These are phyloP conservation scores for Aspergillus pseudoviridinutans DNA, from an alignment of 2,329 filamentous ascomycete species.

Conservation along the genomic window DNA sequence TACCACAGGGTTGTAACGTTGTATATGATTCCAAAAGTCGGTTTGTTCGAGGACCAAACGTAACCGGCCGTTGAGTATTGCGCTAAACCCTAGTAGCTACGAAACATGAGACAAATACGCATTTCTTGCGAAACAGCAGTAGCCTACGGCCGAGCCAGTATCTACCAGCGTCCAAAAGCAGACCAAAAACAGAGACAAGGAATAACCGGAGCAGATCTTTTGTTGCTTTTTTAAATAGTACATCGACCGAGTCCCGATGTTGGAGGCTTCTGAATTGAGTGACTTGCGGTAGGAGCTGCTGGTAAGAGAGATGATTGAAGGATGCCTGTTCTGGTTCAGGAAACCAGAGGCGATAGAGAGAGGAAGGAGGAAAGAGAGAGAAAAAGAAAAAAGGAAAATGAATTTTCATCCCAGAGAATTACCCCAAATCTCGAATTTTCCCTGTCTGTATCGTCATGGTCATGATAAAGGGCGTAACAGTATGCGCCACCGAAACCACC, in stretches of 20 bases:
- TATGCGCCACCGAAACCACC: conserved; percentile 1
- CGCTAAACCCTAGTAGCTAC: background rate
- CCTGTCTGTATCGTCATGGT: conserved; percentile 8
- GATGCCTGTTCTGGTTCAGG: background rate
- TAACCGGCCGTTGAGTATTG: too few species aligned
- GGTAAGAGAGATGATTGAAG: background rate
- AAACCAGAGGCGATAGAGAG: background rate
- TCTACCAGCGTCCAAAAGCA: background rate
- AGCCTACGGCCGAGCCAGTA: background rate
- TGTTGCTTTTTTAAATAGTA: background rate
- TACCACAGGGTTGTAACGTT: too few species aligned
- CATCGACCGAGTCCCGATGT: background rate
- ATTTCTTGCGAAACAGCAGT: background rate
- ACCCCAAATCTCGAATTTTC: conserved; percentile 5
- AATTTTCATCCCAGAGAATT: conserved; percentile 1
- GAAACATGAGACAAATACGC: background rate
- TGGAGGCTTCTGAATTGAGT: background rate
- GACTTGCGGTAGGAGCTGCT: background rate
- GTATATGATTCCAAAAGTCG: too few species aligned
- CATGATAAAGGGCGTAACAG: conserved; percentile 9
- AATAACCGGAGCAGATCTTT: conserved; percentile 1
- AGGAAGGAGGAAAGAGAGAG: background rate
- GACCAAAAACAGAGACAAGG: background rate
- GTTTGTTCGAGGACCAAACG: too few species aligned
- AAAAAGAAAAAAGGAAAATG: conserved; percentile 2